Conservation (phyloP, 352 stramenopile species). For the Phytophthora palmivora region DNA sequence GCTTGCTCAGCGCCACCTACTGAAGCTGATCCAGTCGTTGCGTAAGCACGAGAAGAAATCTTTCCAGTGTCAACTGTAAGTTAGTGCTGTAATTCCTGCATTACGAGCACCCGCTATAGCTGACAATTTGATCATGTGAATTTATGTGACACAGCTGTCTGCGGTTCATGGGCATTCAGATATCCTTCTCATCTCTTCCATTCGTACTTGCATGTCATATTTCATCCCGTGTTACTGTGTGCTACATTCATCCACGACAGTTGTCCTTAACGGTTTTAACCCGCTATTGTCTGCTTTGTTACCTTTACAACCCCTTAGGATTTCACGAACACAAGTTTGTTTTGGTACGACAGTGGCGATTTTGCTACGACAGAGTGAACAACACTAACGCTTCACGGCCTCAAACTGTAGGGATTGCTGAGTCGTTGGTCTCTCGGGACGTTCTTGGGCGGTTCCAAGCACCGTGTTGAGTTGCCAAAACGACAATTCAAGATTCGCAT, state of each 20-base stretch:
- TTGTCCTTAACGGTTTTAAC: conserved; percentile 35
- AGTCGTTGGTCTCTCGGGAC: conserved; percentile 70
- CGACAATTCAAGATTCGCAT: conserved; percentile 73
- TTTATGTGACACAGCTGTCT: conserved; percentile 39
- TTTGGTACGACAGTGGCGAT: conserved; percentile 37
- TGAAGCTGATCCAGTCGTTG: conserved; percentile 83
- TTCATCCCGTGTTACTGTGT: neutral
- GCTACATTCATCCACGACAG: neutral
- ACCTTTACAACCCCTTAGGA: conserved; percentile 45
- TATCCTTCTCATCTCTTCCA: conserved; percentile 33
- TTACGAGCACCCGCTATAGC: neutral
- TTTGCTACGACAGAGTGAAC: neutral
- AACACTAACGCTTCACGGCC: conserved; percentile 1
- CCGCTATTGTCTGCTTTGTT: conserved; percentile 9
- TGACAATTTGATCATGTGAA: conserved; percentile 3
- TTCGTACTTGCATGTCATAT: conserved; percentile 10
- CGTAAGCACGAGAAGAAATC: conserved; percentile 75
- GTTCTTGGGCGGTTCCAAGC: conserved; percentile 57
- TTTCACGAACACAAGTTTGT: conserved; percentile 84
- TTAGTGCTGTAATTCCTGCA: conserved; percentile 5
- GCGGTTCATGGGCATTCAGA: conserved; percentile 77
- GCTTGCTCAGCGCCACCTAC: conserved; percentile 74
- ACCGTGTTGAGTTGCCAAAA: conserved; percentile 60
- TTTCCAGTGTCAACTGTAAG: conserved; percentile 72
- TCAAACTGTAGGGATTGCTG: conserved; percentile 42